Conservation (phyloP, 2,329 filamentous ascomycete genomes). For the Xylariaceae sp. region DNA sequence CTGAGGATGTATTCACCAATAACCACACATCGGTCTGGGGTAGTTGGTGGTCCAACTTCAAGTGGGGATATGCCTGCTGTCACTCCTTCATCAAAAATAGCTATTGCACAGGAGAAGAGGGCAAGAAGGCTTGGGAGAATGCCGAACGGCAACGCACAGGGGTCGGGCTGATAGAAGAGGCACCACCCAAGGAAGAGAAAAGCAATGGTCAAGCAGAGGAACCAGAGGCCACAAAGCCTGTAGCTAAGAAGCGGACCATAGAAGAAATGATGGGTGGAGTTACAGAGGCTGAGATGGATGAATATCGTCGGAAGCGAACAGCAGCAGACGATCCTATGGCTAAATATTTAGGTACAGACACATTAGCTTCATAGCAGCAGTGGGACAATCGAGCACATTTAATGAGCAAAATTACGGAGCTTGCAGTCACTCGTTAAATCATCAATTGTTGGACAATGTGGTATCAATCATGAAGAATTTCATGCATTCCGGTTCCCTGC, state of each 20-base stretch:
- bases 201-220: constrained; percentile 30
- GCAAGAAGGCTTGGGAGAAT: constrained; percentile 79
- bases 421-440: constrained; percentile 25
- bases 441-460: constrained; percentile 31
- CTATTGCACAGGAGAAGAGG: constrained; percentile 93
- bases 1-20: constrained; percentile 84
- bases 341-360: constrained; percentile 75
- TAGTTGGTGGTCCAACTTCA: constrained; percentile 95
- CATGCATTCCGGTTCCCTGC: constrained; percentile 48
- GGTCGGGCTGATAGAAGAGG: constrained; percentile 46
- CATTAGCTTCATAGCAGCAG: constrained; percentile 55
- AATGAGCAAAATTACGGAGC: constrained; percentile 8
- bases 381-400: background rate
- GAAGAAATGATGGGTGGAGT: constrained; percentile 80
- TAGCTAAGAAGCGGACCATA: constrained; percentile 72
- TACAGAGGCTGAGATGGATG: constrained; percentile 84
- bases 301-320: constrained; percentile 77
- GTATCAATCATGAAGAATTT: constrained; percentile 33
- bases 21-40: constrained; percentile 96
- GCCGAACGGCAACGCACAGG: constrained; percentile 67
- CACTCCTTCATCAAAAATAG: constrained; percentile 94
- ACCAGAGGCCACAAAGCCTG: constrained; percentile 31
- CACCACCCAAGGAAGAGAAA: constrained; percentile 33
- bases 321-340: constrained; percentile 88
- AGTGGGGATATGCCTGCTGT: constrained; percentile 96